A percentile compares a stretch with the other conserved stretches of the same genome.
phyloP scores from a whole-genome alignment of 345 rosid species.

The Eucalyptus rudis region DNA sequence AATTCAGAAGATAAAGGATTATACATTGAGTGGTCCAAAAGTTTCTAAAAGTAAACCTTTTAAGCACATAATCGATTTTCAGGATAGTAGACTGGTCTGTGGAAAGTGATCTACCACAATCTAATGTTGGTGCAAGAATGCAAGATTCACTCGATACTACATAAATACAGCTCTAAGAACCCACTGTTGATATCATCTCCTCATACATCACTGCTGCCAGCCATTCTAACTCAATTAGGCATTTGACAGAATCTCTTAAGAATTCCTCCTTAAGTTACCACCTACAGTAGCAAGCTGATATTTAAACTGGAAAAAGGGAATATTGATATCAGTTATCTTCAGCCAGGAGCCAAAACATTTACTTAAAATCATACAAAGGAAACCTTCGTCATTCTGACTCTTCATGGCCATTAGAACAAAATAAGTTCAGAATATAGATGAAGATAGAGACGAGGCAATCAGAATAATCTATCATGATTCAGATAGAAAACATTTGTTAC shows the following conservation, averaged over 20 bases:
- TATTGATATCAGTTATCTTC: background rate
- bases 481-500: background rate
- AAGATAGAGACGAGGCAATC: background rate
- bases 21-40: background rate
- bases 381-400: background rate
- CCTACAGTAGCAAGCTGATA: background rate
- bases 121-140: background rate
- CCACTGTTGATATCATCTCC: background rate
- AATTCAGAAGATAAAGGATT: background rate
- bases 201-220: background rate
- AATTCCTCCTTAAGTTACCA: background rate
- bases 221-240: background rate
- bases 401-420: background rate
- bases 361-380: background rate
- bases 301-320: background rate
- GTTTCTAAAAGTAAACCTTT: background rate
- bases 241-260: background rate
- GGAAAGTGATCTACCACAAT: background rate
- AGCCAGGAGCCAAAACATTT: background rate
- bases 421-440: background rate
- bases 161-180: background rate
- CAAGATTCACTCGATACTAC: background rate
- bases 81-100: background rate
- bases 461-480: background rate
- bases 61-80: background rate